These are phyloP conservation scores for Scheffersomyces segobiensis DNA, from an alignment of 1,139 yeast genomes.

Conservation along the genomic window DNA sequence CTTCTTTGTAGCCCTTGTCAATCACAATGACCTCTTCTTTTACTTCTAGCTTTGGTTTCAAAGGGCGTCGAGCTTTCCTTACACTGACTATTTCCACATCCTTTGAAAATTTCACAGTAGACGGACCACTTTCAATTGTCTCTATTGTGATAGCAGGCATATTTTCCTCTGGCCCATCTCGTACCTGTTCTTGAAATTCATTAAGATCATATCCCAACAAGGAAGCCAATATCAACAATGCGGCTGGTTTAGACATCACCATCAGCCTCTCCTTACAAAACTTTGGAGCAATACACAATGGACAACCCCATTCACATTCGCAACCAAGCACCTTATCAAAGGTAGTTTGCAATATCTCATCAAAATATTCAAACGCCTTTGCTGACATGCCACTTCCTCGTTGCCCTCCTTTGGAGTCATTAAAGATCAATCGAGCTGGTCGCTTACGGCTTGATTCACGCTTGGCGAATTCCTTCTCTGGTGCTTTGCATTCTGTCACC, in stretches of 20 bases:
- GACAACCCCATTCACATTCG: constrained; percentile 86
- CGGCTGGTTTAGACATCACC: constrained; percentile 87
- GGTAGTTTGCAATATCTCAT: constrained; percentile 62
- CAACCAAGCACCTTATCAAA: constrained; percentile 61
- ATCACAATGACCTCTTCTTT: constrained; percentile 1
- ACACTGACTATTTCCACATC: constrained; percentile 60
- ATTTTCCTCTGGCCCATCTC: constrained; percentile 83
- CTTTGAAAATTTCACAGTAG: constrained; percentile 55
- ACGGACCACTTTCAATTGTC: constrained; percentile 58
- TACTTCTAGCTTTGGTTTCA: constrained; percentile 6
- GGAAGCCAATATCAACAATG: constrained; percentile 64
- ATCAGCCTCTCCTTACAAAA: constrained; percentile 78
- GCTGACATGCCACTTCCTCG: constrained; percentile 77
- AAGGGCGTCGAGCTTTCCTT: constrained; percentile 20
- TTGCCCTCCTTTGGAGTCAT: constrained; percentile 79
- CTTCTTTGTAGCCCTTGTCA: constrained; percentile 12
- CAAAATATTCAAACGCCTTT: constrained; percentile 77
- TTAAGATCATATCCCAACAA: constrained; percentile 49
- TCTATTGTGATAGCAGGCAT: constrained; percentile 70
- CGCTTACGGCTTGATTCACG: constrained; percentile 67
- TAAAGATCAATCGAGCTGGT: constrained; percentile 83
- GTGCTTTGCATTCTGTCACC: constrained; percentile 93
- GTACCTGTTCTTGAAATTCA: constrained; percentile 37
- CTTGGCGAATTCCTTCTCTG: constrained; percentile 87
- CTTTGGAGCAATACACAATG: constrained; percentile 77